phyloP scores from a whole-genome alignment of 129 eudicot genomes.

The Scalesia atractyloides region DNA sequence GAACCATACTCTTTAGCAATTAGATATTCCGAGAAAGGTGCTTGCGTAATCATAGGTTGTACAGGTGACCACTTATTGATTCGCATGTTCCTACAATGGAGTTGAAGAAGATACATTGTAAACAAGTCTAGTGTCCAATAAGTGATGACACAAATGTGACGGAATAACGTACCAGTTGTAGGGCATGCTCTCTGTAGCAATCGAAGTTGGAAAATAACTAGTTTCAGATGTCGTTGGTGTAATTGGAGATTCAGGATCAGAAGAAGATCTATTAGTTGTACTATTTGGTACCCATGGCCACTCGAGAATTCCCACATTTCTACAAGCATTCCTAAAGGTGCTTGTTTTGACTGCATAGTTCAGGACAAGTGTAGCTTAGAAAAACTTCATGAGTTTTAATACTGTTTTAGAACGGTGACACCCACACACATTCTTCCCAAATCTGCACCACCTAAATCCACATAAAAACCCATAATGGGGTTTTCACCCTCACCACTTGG shows the following conservation, averaged over 20 bases:
- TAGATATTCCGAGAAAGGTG: not conserved
- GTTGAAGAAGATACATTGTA: not conserved
- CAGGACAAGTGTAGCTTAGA: not conserved
- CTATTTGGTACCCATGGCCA: not conserved
- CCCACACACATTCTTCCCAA: not conserved
- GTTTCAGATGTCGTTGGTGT: not conserved
- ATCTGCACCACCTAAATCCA: not conserved
- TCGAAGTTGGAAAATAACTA: not conserved
- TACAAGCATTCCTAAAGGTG: conserved; percentile 3
- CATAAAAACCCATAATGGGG: too few species aligned
- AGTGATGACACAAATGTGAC: not conserved
- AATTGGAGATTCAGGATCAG: not conserved
- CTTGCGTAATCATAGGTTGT: not conserved
- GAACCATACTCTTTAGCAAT: not conserved
- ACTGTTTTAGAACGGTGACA: not conserved
- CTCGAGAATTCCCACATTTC: not conserved
- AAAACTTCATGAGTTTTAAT: not conserved
- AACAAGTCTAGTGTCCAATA: not conserved
- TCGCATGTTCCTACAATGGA: not conserved
- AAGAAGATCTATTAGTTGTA: not conserved
- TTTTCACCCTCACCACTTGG: too few species aligned
- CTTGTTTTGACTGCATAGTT: not conserved
- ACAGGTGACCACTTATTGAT: not conserved
- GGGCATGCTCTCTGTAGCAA: not conserved
- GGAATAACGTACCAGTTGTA: not conserved